Conservation (phyloP, 1,284 basidiomycete genomes). For the Heliocybe sulcata region DNA sequence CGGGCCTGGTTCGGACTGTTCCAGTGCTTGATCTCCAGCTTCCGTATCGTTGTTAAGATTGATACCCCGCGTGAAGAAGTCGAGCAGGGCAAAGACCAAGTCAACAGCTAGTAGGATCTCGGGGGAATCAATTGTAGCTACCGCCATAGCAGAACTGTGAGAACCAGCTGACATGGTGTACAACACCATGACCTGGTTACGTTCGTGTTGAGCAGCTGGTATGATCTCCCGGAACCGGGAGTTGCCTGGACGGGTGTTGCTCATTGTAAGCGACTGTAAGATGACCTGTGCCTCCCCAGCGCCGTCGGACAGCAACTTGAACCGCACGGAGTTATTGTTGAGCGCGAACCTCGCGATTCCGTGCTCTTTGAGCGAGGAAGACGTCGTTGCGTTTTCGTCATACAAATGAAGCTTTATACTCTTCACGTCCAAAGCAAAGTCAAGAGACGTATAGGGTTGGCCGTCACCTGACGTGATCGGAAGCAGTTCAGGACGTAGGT, state of each 20-base stretch:
- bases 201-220: constrained; percentile 82
- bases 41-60: constrained; percentile 13
- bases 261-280: constrained; percentile 87
- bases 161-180: constrained; percentile 70
- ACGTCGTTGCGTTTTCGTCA: constrained; percentile 56
- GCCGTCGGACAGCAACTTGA: constrained; percentile 82
- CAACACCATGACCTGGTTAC: constrained; percentile 93
- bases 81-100: constrained; percentile 82
- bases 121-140: constrained; percentile 91
- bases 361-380: constrained; percentile 62
- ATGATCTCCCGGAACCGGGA: constrained; percentile 95
- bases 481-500: constrained; percentile 5
- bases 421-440: constrained; percentile 72
- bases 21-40: constrained; percentile 13
- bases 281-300: constrained; percentile 85
- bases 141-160: constrained; percentile 58
- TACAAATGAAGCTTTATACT: constrained; percentile 91
- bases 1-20: constrained; percentile 16
- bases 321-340: constrained; percentile 71
- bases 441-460: constrained; percentile 54
- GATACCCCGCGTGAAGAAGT: constrained; percentile 77
- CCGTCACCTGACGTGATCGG: not conserved
- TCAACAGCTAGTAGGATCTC: constrained; percentile 92
- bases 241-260: constrained; percentile 77
- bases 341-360: constrained; percentile 87